Evolutionary conservation across 805 yeast species (phyloP), one percentile per base, ranked within the genome.

Genomic region (Blastobotrys chiropterorum): DNA sequence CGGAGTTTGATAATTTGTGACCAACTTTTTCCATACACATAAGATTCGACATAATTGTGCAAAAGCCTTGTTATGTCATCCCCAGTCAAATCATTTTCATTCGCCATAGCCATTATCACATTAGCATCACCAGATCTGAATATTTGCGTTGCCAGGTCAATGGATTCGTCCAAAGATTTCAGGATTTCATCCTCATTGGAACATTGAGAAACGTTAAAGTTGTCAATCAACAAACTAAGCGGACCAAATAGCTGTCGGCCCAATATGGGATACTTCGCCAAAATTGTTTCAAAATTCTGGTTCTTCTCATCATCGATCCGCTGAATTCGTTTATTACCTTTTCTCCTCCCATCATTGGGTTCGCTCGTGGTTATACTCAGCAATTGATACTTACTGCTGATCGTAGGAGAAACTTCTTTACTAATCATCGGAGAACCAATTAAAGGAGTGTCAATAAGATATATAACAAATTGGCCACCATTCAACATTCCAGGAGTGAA

Each of bases 21-120:
- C 94, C 96, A 86, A 4, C 89, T 62, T 54, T 77, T 79, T 56
- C 80, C 85, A 59, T 81, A 85, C 31, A 88, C 65, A 52, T 82
- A 81, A 54, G 75, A 59, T 59, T 90, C 97, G 14, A 87, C 82
- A 59, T 87, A 87, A 50, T 80, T 81, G 59, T 82, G 84, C 1
- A 89, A 44, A 81, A 71, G 52, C 72, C 73, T 57, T 73, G 78
- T 56, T 81, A 67, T 49, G 20, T 67, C 71, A 1, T 62, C 66
- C 5, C 65, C 66, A 2, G 56, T 53, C n/a, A 66, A 51, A 16
- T 55, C 59, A 16, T 59, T 48, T 15, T 64, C 63, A 6, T 48
- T 45, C 2, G 64, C 62, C 52, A 67, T 53, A 2, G 58, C 40
- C n/a, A 55, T 53, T 22, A 66, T 56, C n/a, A 54, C 46, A 2